Conservation (phyloP, 164 flowering plant species). For the Nymphaea thermarum region DNA sequence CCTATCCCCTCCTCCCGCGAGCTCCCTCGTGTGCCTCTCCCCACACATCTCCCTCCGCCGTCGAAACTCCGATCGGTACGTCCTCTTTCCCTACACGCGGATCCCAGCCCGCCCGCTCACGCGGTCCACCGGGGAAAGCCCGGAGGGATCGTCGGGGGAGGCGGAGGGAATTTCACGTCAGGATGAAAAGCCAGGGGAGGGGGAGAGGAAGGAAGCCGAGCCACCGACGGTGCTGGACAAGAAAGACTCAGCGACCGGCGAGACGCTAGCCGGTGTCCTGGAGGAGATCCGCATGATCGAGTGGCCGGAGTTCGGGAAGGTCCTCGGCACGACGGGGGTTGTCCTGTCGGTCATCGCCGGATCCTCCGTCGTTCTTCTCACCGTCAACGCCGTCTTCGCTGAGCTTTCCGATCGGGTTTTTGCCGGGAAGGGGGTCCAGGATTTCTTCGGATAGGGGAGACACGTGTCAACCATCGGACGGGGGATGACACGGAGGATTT, state of each 20-base stretch:
- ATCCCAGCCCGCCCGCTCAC: neutral
- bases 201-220: neutral
- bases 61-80: neutral
- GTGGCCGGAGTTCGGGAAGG: conserved; percentile 67
- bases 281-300: conserved; percentile 69
- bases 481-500: too few species aligned
- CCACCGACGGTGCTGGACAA: conserved; percentile 9
- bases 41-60: neutral
- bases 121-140: neutral
- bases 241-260: conserved; percentile 17
- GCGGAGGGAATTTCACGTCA: neutral
- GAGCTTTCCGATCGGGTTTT: conserved; percentile 68
- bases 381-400: conserved; percentile 71
- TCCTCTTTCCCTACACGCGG: neutral
- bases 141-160: neutral
- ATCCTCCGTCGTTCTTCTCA: conserved; percentile 69
- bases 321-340: conserved; percentile 66
- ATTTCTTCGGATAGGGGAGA: conserved; percentile 29
- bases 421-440: conserved; percentile 68
- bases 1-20: neutral
- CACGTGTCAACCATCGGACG: too few species aligned
- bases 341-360: conserved; percentile 70
- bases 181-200: neutral
- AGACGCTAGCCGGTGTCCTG: conserved; percentile 37
- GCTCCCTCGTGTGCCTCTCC: neutral